Percentiles rank a stretch among this genome's conserved stretches.
Conservation (phyloP, 805 yeast species). For the Saccharomycopsis malanga region DNA sequence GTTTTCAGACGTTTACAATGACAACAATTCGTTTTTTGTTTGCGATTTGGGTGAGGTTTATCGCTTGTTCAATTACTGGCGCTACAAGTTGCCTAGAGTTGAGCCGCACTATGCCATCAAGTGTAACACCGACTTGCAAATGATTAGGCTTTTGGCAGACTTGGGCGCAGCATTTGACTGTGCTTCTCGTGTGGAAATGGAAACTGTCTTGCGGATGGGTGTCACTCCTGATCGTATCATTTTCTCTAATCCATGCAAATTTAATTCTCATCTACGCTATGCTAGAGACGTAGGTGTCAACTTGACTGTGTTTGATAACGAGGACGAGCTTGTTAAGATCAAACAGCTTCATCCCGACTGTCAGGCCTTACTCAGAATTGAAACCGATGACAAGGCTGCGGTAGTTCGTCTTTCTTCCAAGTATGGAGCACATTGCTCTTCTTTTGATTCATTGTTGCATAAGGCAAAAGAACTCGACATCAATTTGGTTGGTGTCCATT, state of each 20-base stretch:
- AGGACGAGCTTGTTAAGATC: conserved; percentile 75
- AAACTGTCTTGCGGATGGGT: conserved; percentile 53
- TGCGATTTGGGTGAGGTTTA: conserved; percentile 74
- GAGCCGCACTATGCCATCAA: conserved; percentile 92
- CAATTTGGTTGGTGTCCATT: conserved; percentile 76
- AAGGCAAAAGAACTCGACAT: conserved; percentile 56
- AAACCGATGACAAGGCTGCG: conserved; percentile 85
- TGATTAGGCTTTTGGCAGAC: conserved; percentile 48
- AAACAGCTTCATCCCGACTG: conserved; percentile 61
- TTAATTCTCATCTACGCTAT: conserved; percentile 70
- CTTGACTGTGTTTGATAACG: conserved; percentile 84
- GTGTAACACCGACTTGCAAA: conserved; percentile 70
- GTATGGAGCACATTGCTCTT: conserved; percentile 69
- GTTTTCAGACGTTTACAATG: conserved; percentile 45
- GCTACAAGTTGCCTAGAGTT: conserved; percentile 55
- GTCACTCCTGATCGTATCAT: conserved; percentile 61
- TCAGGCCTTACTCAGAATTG: conserved; percentile 67
- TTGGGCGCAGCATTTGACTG: conserved; percentile 84
- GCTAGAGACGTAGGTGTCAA: conserved; percentile 52
- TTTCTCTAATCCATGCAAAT: conserved; percentile 92
- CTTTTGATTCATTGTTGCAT: conserved; percentile 48
- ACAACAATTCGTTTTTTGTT: conserved; percentile 83
- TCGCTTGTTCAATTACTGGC: conserved; percentile 61
- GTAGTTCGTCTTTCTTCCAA: conserved; percentile 82
- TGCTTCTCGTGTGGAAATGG: conserved; percentile 84